These are phyloP conservation scores for Conticribra weissflogii DNA, from an alignment of 108 stramenopile genomes.

Conservation along the genomic window DNA sequence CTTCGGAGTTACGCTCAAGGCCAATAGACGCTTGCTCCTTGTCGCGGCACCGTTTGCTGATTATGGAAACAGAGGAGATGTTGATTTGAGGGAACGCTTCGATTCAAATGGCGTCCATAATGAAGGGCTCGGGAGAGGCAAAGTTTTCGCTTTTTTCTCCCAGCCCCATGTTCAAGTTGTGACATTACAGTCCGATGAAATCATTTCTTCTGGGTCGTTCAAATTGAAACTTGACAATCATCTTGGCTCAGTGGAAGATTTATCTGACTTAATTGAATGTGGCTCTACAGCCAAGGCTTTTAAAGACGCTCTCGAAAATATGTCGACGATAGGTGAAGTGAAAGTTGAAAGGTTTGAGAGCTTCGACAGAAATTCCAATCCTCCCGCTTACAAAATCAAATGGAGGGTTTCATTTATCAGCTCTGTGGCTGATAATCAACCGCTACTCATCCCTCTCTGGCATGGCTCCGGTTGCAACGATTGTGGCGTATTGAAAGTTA, in stretches of 20 bases:
- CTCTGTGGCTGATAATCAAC: slow-evolving; percentile 41
- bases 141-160: slow-evolving; percentile 68
- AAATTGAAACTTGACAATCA: slow-evolving; percentile 31
- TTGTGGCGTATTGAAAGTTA: slow-evolving; percentile 30
- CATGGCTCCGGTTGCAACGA: slow-evolving; percentile 20
- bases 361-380: slow-evolving; percentile 10
- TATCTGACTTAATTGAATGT: slow-evolving; percentile 27
- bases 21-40: slow-evolving; percentile 43
- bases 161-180: slow-evolving; percentile 54
- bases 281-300: slow-evolving; percentile 36
- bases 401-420: slow-evolving; percentile 69
- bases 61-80: slow-evolving; percentile 39
- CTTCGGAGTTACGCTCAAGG: slow-evolving; percentile 69
- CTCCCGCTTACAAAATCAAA: slow-evolving; percentile 33
- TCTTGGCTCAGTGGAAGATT: slow-evolving; percentile 13
- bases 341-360: slow-evolving; percentile 29
- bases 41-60: slow-evolving; percentile 55
- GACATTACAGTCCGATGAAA: slow-evolving; percentile 51
- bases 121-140: slow-evolving; percentile 55
- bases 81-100: slow-evolving; percentile 23
- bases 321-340: slow-evolving; percentile 57
- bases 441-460: slow-evolving; percentile 37
- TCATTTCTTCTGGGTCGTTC: slow-evolving; percentile 54
- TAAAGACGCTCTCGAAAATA: slow-evolving; percentile 51
- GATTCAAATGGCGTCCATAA: slow-evolving; percentile 49